Conservation (phyloP, 257 asterid species). For the Rauvolfia tetraphylla region DNA sequence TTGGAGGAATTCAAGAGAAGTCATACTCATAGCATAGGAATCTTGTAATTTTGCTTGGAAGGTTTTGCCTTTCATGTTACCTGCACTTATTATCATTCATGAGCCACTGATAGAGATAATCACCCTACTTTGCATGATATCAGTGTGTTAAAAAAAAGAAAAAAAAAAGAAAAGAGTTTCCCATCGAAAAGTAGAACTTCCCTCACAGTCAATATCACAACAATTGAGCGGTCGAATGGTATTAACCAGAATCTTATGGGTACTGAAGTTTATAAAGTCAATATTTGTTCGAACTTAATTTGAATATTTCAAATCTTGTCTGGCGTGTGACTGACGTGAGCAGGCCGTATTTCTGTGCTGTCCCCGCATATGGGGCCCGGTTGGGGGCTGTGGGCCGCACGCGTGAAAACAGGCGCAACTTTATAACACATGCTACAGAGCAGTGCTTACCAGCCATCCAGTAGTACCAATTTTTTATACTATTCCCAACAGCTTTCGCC, state of each 20-base stretch:
- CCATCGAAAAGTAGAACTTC: too few species aligned
- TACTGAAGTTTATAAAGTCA: background rate
- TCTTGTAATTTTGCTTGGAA: too few species aligned
- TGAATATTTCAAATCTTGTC: background rate
- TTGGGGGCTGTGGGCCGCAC: background rate
- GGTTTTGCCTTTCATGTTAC: too few species aligned
- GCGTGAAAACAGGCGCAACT: conserved; percentile 3
- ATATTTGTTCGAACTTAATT: background rate
- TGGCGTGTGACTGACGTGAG: conserved; percentile 7
- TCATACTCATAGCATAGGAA: too few species aligned
- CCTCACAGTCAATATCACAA: background rate
- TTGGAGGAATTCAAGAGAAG: too few species aligned
- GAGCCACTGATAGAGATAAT: too few species aligned
- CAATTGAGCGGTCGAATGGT: background rate
- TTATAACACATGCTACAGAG: background rate
- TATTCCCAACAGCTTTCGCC: background rate
- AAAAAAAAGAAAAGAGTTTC: too few species aligned
- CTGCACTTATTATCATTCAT: too few species aligned
- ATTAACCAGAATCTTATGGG: background rate
- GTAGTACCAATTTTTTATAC: background rate
- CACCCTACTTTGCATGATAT: too few species aligned
- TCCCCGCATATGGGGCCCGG: background rate
- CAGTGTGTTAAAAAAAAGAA: too few species aligned
- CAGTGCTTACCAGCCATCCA: background rate
- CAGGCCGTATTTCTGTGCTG: background rate